A percentile compares a stretch with the other conserved stretches of the same genome.
phyloP scores from a whole-genome alignment of 179 eudicot species.

The Drosera spatulata region DNA sequence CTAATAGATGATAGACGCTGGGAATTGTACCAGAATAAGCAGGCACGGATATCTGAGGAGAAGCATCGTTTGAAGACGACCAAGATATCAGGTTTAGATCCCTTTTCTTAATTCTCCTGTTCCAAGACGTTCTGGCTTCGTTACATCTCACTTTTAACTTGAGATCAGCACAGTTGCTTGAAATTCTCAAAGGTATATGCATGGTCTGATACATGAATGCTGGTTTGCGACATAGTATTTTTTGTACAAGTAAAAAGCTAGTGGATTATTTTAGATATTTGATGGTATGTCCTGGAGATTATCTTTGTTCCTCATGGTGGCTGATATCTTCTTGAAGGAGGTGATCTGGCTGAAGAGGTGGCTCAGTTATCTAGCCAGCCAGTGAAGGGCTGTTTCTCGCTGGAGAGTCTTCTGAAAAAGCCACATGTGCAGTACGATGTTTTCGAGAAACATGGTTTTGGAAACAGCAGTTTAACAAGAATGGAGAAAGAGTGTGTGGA shows the following conservation, averaged over 20 bases:
- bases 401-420: slow-evolving; percentile 86
- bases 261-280: not conserved
- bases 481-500: slow-evolving; percentile 90
- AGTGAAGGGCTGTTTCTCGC: slow-evolving; percentile 58
- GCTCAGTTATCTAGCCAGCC: slow-evolving; percentile 63
- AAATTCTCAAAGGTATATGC: no score
- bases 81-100: slow-evolving; percentile 55
- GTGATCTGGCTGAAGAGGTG: slow-evolving; percentile 66
- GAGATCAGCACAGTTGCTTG: not conserved
- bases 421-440: slow-evolving; percentile 75
- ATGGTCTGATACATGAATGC: no score
- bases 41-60: slow-evolving; percentile 69
- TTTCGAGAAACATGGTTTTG: slow-evolving; percentile 87
- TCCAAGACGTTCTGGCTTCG: not conserved
- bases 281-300: not conserved
- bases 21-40: slow-evolving; percentile 85
- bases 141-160: not conserved
- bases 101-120: slow-evolving; percentile 1
- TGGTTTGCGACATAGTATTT: no score
- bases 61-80: slow-evolving; percentile 67
- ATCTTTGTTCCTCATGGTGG: not conserved
- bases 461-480: slow-evolving; percentile 47
- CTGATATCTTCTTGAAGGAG: slow-evolving; percentile 35
- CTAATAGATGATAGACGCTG: slow-evolving; percentile 81
- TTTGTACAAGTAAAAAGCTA: not conserved